Evolutionary conservation across 176 grass and related monocot genomes (phyloP).

Genomic region (Rhynchospora pubera): DNA sequence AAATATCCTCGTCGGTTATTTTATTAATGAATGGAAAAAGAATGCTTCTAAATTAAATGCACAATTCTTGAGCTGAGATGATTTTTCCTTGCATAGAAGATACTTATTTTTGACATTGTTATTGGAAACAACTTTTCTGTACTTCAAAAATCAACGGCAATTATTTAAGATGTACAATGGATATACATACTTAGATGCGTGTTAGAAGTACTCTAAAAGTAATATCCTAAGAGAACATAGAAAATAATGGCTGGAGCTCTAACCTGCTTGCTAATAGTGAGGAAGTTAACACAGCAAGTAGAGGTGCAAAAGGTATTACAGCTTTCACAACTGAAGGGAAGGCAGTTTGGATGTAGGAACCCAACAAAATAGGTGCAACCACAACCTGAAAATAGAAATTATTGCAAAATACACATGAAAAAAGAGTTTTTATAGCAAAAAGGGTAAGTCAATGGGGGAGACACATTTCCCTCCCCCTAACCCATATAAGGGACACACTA

Average conservation of each 20-base stretch:
- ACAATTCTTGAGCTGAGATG: too few relatives aligned
- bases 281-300: conserved; percentile 65
- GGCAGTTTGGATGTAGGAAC: conserved; percentile 56
- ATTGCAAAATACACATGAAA: not conserved
- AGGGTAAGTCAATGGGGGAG: not conserved
- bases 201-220: not conserved
- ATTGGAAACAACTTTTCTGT: too few relatives aligned
- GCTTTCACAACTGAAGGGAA: conserved; percentile 58
- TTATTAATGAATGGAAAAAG: too few relatives aligned
- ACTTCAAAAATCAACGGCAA: too few relatives aligned
- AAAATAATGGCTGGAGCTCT: not conserved
- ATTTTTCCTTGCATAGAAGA: too few relatives aligned
- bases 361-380: conserved; percentile 71
- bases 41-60: too few relatives aligned
- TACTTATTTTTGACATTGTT: too few relatives aligned
- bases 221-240: not conserved
- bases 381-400: conserved; percentile 40
- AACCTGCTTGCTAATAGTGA: conserved; percentile 73
- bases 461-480: not conserved
- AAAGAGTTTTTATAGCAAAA: not conserved
- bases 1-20: too few relatives aligned
- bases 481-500: not conserved
- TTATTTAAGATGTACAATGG: too few relatives aligned
- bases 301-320: conserved; percentile 53
- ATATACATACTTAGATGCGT: too few relatives aligned